Percentiles rank a stretch among this genome's conserved stretches.
These are phyloP conservation scores for Gigaspora rosea DNA, from an alignment of 192 early-diverging fungal genomes.

Conservation along the genomic window DNA sequence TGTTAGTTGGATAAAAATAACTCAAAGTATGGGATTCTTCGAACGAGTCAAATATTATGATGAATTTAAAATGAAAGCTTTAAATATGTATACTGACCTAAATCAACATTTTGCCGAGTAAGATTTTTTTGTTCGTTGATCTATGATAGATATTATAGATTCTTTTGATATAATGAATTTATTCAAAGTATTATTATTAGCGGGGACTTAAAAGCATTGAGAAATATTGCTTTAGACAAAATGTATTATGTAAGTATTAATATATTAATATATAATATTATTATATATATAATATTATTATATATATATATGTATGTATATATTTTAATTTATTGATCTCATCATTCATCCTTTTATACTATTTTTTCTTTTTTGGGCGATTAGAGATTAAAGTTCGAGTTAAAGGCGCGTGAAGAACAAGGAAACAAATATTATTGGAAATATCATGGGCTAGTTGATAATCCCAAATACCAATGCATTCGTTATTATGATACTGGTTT, in stretches of 20 bases:
- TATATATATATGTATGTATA: too few relatives aligned
- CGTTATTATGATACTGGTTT: conserved; percentile 49
- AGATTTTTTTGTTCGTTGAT: not conserved
- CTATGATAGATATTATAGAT: not conserved
- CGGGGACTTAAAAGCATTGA: not conserved
- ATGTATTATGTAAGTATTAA: too few relatives aligned
- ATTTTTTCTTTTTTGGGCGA: too few relatives aligned
- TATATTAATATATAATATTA: too few relatives aligned
- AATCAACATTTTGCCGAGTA: conserved; percentile 7
- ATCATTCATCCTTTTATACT: too few relatives aligned
- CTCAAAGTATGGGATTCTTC: too few relatives aligned
- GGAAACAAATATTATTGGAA: conserved; percentile 45
- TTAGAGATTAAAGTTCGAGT: too few relatives aligned
- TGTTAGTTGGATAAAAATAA: too few relatives aligned
- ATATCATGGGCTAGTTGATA: conserved; percentile 55
- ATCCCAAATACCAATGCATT: conserved; percentile 62
- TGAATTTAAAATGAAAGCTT: conserved; percentile 9
- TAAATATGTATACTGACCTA: not conserved
- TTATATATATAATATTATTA: too few relatives aligned
- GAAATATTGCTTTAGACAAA: not conserved
- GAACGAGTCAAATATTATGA: too few relatives aligned
- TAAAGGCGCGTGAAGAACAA: too few relatives aligned
- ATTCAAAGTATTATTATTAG: not conserved
- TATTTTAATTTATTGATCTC: too few relatives aligned
- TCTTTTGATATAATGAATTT: not conserved